Evolutionary conservation across 1,284 basidiomycete genomes (phyloP).

Genomic region (Ceratobasidium sp.): DNA sequence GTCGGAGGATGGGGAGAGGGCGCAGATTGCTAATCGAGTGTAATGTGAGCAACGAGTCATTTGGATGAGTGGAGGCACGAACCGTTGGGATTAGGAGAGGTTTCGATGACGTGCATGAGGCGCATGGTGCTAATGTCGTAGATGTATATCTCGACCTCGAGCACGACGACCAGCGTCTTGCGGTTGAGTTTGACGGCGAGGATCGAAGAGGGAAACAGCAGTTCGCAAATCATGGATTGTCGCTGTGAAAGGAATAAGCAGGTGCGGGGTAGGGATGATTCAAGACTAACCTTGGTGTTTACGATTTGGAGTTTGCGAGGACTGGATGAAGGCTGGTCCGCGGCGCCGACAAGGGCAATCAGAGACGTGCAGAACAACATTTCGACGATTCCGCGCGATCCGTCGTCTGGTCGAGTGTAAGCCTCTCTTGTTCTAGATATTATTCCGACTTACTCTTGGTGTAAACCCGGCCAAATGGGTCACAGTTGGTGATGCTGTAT

Average conservation of each 20-base stretch:
- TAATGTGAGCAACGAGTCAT: not conserved
- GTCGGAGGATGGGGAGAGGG: conserved; percentile 95
- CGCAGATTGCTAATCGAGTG: conserved; percentile 86
- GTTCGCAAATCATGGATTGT: conserved; percentile 98
- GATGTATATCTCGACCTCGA: conserved; percentile 97
- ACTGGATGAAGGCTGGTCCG: conserved; percentile 88
- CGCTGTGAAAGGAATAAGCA: conserved; percentile 66
- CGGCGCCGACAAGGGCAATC: conserved; percentile 95
- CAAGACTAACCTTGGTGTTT: conserved; percentile 86
- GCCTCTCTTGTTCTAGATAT: not conserved
- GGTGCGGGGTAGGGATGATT: not conserved
- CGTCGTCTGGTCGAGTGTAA: conserved; percentile 74
- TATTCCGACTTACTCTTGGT: conserved; percentile 81
- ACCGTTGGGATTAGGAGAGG: conserved; percentile 95
- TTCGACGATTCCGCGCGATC: conserved; percentile 94
- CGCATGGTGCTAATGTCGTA: conserved; percentile 99
- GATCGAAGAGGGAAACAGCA: conserved; percentile 96
- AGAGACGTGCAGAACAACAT: conserved; percentile 99
- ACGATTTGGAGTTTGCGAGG: conserved; percentile 96
- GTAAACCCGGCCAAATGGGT: conserved; percentile 96
- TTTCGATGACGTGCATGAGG: conserved; percentile 97
- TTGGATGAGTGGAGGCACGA: conserved; percentile 50
- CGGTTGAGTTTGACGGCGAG: conserved; percentile 97
- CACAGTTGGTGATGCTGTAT: conserved; percentile 97
- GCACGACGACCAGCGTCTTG: conserved; percentile 94